Conservation (phyloP, 441 rosid species). For the Pelargonium fulgidum region DNA sequence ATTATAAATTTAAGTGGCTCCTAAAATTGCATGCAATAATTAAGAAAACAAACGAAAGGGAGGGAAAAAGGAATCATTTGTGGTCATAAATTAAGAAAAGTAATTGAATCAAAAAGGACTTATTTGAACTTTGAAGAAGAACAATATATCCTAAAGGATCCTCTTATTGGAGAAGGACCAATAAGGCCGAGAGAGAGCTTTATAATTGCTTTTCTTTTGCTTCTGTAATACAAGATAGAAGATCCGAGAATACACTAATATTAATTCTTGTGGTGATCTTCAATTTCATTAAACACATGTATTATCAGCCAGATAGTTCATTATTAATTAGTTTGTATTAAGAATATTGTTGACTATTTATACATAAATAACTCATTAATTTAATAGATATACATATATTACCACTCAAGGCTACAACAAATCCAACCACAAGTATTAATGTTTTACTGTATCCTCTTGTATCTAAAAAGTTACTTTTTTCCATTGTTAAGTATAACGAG, state of each 20-base stretch:
- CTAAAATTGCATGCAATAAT: not conserved
- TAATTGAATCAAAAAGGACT: constrained; percentile 1
- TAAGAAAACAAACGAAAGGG: not conserved
- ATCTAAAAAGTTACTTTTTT: too few species aligned
- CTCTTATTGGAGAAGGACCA: constrained; percentile 1
- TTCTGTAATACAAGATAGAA: not conserved
- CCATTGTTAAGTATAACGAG: too few species aligned
- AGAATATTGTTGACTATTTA: too few species aligned
- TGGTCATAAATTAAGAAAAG: constrained; percentile 5
- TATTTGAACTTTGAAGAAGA: constrained; percentile 3
- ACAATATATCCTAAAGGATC: constrained; percentile 1
- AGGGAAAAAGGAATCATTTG: not conserved
- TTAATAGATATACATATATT: too few species aligned
- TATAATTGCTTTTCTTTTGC: not conserved
- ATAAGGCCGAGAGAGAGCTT: not conserved
- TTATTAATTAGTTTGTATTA: too few species aligned
- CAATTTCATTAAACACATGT: too few species aligned
- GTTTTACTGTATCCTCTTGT: too few species aligned
- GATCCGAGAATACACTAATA: not conserved
- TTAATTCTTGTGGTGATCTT: too few species aligned
- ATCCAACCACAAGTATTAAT: too few species aligned
- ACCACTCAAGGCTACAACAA: too few species aligned
- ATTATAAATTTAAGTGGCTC: not conserved
- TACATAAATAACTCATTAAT: too few species aligned
- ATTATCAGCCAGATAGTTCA: too few species aligned